These are phyloP conservation scores for Kodamaea laetipori DNA, from an alignment of 805 yeast species.

Conservation along the genomic window DNA sequence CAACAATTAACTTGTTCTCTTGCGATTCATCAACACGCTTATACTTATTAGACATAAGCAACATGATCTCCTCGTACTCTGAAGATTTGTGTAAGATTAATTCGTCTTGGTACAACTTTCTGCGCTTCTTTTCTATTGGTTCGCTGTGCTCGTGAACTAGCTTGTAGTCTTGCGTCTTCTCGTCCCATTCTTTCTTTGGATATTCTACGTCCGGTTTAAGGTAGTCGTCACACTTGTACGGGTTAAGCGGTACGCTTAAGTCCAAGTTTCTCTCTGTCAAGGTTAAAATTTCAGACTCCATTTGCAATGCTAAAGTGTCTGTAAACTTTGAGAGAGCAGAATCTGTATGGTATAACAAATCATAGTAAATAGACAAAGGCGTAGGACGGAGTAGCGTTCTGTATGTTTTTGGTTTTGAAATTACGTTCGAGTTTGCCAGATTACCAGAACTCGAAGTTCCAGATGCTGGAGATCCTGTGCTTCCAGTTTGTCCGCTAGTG, in stretches of 20 bases:
- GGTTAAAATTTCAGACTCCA: slow-evolving; percentile 86
- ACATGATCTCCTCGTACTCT: slow-evolving; percentile 90
- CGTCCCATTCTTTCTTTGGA: slow-evolving; percentile 49
- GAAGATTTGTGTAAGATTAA: slow-evolving; percentile 61
- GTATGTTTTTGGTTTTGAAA: slow-evolving; percentile 66
- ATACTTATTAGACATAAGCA: slow-evolving; percentile 42
- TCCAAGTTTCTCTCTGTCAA: slow-evolving; percentile 78
- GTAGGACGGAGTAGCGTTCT: slow-evolving; percentile 80
- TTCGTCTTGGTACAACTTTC: slow-evolving; percentile 46
- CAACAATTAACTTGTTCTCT: slow-evolving; percentile 40
- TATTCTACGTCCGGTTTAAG: slow-evolving; percentile 49
- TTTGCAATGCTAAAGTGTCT: slow-evolving; percentile 73
- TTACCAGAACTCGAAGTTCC: neutral
- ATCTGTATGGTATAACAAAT: slow-evolving; percentile 82
- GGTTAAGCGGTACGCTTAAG: slow-evolving; percentile 71
- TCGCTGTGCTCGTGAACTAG: slow-evolving; percentile 35
- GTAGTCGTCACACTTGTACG: slow-evolving; percentile 52
- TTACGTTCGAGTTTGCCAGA: slow-evolving; percentile 3
- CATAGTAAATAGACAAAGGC: slow-evolving; percentile 79
- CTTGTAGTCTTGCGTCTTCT: slow-evolving; percentile 34
- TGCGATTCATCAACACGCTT: slow-evolving; percentile 39
- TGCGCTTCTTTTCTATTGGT: slow-evolving; percentile 30
- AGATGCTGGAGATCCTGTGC: neutral
- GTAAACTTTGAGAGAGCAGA: slow-evolving; percentile 70
- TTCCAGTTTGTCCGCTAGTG: slow-evolving; percentile 1